These are phyloP conservation scores for Fusarium siculi DNA, from an alignment of 2,329 filamentous ascomycete genomes.

Conservation along the genomic window DNA sequence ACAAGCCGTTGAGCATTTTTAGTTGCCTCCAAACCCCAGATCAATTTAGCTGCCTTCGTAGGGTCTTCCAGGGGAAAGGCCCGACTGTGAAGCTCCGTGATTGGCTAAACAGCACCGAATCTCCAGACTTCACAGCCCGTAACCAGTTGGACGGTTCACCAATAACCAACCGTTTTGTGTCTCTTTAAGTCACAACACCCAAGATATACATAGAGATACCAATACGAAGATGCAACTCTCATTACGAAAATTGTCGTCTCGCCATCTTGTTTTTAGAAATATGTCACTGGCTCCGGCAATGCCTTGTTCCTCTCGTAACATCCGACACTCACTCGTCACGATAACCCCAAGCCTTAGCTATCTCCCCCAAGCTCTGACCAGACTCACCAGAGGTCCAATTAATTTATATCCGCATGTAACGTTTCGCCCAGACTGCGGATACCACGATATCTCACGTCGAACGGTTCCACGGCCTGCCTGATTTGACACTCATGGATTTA, in stretches of 20 bases:
- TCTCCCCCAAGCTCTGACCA: slow-evolving; percentile 20
- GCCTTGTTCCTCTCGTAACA: slow-evolving; percentile 17
- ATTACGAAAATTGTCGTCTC: slow-evolving; percentile 8
- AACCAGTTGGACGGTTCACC: slow-evolving; percentile 6
- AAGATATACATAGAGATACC: slow-evolving; percentile 2
- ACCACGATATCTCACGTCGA: slow-evolving; percentile 12
- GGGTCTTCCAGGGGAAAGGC: slow-evolving; percentile 38
- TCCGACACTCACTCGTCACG: slow-evolving; percentile 14
- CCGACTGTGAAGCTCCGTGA: slow-evolving; percentile 38
- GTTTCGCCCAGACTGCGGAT: slow-evolving; percentile 29
- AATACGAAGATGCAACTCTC: slow-evolving; percentile 5
- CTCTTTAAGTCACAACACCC: not conserved
- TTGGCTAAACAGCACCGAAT: slow-evolving; percentile 17
- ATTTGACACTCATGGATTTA: slow-evolving; percentile 5
- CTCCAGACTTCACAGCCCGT: not conserved
- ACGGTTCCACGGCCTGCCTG: not conserved
- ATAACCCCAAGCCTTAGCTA: not conserved
- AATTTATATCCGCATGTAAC: slow-evolving; percentile 38
- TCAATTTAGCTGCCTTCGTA: slow-evolving; percentile 19
- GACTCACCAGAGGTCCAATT: slow-evolving; percentile 11
- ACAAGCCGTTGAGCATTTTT: not conserved
- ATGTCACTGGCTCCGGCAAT: not conserved
- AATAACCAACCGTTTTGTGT: not conserved
- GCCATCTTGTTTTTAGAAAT: not conserved
- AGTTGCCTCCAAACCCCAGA: slow-evolving; percentile 33